These are phyloP conservation scores for Pichia sp. DNA, from an alignment of 1,139 yeast species.

Conservation along the genomic window DNA sequence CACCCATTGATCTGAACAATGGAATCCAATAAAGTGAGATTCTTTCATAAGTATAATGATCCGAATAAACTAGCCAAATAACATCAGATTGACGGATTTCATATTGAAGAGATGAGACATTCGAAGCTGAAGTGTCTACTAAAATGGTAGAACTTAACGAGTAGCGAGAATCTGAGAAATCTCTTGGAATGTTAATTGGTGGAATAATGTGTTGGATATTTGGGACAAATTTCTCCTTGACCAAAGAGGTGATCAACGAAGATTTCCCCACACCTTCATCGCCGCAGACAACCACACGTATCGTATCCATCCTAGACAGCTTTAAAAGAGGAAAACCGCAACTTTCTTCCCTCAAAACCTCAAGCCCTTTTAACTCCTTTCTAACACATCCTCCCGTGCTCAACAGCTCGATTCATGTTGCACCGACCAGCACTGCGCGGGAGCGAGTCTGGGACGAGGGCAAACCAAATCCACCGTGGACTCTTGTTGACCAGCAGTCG, in stretches of 20 bases:
- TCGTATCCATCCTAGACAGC: slow-evolving; percentile 39
- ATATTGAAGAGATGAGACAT: slow-evolving; percentile 51
- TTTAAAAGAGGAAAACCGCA: too few species aligned
- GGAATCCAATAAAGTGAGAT: slow-evolving; percentile 93
- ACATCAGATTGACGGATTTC: slow-evolving; percentile 86
- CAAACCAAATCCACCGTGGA: background rate
- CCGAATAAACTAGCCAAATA: slow-evolving; percentile 87
- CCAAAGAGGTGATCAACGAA: slow-evolving; percentile 66
- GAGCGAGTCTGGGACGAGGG: too few species aligned
- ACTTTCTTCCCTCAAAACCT: too few species aligned
- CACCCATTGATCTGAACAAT: slow-evolving; percentile 83
- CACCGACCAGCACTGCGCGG: too few species aligned
- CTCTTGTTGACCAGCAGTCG: background rate
- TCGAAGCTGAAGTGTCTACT: slow-evolving; percentile 74
- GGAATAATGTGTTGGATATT: slow-evolving; percentile 74
- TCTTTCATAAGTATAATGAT: slow-evolving; percentile 90
- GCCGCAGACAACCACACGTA: slow-evolving; percentile 88
- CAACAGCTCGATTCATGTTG: too few species aligned
- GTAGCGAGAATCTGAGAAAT: slow-evolving; percentile 50
- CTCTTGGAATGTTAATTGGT: slow-evolving; percentile 71
- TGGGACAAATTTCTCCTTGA: slow-evolving; percentile 73
- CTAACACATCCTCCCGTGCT: too few species aligned
- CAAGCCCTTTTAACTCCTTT: too few species aligned
- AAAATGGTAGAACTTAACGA: slow-evolving; percentile 66
- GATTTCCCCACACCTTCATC: slow-evolving; percentile 90